phyloP scores from a whole-genome alignment of 2,329 filamentous ascomycete species.

The Diaporthe australafricana region DNA sequence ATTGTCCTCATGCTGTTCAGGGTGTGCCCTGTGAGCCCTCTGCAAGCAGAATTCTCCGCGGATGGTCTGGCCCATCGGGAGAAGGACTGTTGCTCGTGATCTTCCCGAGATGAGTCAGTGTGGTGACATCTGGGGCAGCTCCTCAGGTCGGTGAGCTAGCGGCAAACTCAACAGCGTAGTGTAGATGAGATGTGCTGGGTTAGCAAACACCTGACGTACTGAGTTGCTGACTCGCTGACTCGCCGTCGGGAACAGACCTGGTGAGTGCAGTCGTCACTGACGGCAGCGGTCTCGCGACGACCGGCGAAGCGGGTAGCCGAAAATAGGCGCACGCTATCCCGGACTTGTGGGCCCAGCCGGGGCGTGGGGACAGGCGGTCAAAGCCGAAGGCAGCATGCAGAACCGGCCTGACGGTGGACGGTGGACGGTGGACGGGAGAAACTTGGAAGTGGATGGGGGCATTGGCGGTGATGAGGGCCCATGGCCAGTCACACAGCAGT shows the following conservation, averaged over 20 bases:
- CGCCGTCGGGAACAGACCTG: conserved; percentile 17
- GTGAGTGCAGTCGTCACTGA: conserved; percentile 22
- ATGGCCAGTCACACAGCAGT: conserved; percentile 17
- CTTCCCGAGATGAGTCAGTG: conserved; percentile 19
- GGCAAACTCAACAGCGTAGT: conserved; percentile 13
- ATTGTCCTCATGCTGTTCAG: not conserved
- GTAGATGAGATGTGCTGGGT: conserved; percentile 12
- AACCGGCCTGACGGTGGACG: not conserved
- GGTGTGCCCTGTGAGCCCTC: not conserved
- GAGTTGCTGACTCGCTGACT: conserved; percentile 21
- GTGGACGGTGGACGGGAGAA: not conserved
- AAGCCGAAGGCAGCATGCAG: conserved; percentile 14
- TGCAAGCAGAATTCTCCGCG: conserved; percentile 10
- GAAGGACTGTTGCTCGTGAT: conserved; percentile 21
- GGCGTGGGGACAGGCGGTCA: conserved; percentile 23
- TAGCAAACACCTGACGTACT: conserved; percentile 23
- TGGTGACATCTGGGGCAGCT: conserved; percentile 20
- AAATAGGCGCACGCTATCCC: conserved; percentile 27
- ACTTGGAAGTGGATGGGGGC: conserved; percentile 1
- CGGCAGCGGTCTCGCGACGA: conserved; percentile 17
- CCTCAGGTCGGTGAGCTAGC: conserved; percentile 28
- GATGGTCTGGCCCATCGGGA: not conserved
- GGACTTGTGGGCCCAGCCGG: conserved; percentile 24
- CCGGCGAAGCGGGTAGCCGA: conserved; percentile 29
- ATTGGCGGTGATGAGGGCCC: conserved; percentile 1